Conservation (phyloP, 805 yeast genomes). For the Myxozyma lipomycoides region DNA sequence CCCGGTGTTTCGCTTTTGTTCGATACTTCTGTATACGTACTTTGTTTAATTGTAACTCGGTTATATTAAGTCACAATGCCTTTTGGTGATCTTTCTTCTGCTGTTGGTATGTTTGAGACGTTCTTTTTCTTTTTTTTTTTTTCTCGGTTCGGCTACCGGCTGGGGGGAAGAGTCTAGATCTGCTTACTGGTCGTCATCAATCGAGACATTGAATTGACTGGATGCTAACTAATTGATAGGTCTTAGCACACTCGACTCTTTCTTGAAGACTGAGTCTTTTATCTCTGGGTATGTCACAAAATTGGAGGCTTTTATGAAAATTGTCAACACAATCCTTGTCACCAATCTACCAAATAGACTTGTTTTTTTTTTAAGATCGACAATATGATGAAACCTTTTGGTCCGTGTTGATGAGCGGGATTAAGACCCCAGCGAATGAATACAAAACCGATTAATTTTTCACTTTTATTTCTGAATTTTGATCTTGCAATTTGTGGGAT, state of each 20-base stretch:
- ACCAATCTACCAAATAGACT: neutral
- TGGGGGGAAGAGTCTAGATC: neutral
- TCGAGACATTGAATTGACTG: neutral
- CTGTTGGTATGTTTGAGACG: constrained; percentile 38
- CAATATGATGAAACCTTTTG: constrained; percentile 58
- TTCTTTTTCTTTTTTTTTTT: neutral
- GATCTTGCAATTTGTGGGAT: too few species aligned
- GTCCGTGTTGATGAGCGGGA: constrained; percentile 97
- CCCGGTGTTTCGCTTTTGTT: neutral
- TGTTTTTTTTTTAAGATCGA: neutral
- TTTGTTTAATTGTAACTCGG: too few species aligned
- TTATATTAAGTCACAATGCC: constrained; percentile 42
- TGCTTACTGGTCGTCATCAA: neutral
- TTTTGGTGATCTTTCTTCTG: constrained; percentile 44
- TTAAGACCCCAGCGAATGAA: constrained; percentile 85
- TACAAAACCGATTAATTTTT: constrained; percentile 53
- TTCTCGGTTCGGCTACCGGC: neutral
- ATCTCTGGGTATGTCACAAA: constrained; percentile 88
- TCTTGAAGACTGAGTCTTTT: constrained; percentile 21
- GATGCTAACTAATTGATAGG: constrained; percentile 3
- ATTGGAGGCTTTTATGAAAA: too few species aligned
- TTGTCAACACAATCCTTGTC: neutral
- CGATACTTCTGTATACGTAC: neutral
- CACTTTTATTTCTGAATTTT: constrained; percentile 29
- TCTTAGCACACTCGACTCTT: constrained; percentile 18